Evolutionary conservation across 2,329 filamentous ascomycete genomes (phyloP), one percentile per base, ranked within the genome.

Genomic region (Cytospora mali): DNA sequence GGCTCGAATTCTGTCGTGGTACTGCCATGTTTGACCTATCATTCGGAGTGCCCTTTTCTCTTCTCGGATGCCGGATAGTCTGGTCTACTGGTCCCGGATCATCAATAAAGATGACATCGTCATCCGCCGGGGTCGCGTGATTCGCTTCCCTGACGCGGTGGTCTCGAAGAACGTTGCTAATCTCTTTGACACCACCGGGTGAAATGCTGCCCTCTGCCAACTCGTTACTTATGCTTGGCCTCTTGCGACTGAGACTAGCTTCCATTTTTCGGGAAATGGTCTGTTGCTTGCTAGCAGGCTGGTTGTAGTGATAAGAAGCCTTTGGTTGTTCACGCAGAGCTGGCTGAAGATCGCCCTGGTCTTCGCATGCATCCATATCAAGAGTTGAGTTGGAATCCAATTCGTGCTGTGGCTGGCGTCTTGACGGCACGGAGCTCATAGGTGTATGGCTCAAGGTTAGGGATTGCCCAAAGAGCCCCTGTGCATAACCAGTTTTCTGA

Each of bases 391-490:
- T 64, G 60, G 55, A 58, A 11, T 49, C 25, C 7, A 21, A 23
- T 18, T 48, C 39, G 25, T 54, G 31, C 21, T 14, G 65, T 55
- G 59, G 55, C 53, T 49, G 69, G 51, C 67, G 69, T 46, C 69
- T 69, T 6, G 67, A 13, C 23, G 72, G 66, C 28, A 70, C 70
- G 48, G 74, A 76, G 67, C 74, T 77, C 63, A 71, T 59, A 1
- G 75, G 73, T 18, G 69, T 70, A 13, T 71, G 74, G 9, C 78
- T 81, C 18, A 84, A 71, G 6, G 72, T 76, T 57, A 84, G 68
- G 6, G 77, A 70, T 25, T 81, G 75, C 4, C 81, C 82, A 66
- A 83, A 83, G 3, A 84, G 71, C 66, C 76, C 82, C 65, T 80
- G 79, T 5, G 81, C 81, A 69, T 83, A 84, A 5, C 80, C 79